Base-by-base conservation (phyloP, 2,329 filamentous ascomycete genomes). In the Dryadomyces quercus-mongolicae region DNA sequence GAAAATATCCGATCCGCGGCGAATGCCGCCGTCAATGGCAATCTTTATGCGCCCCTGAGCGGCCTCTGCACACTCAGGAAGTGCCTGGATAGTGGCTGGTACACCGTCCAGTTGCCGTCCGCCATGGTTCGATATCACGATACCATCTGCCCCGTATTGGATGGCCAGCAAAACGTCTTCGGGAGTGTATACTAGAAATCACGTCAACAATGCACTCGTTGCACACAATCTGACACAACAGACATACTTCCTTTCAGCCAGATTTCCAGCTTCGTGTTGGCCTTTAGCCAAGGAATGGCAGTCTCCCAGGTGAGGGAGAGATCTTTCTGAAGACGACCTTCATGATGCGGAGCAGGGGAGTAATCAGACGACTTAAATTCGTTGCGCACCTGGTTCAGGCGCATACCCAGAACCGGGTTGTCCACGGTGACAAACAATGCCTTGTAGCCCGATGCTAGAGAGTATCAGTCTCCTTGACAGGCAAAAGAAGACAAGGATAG, bases 331-430 rank as follows among this genome's bases (percentile, higher is more conserved):
- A 22, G 44, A 15, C 20, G 9, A 13, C 12, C 16, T 16, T 42
- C 9, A 21, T 25, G 15, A 18, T 44, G 18, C 18, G 49, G 49
- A 2, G 25, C 20, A 10, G 36, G 13, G 61, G 78, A 80, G 47
- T 73, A 68, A 12, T 12, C 12, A 2, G 44, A 20, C 20, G 21
- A 25, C 20, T 46, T 46, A 10, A 46, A 46, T 2, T 21, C 44
- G 57, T 78, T 78, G 3, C 75, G 70, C 57, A 72, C 72, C 60
- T 81, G 76, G 46, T 78, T 76, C 34, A 77, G 66, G 1, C 78
- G 68, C 20, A 72, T 70, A 0, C 77, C 78, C 0, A 80, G 67
- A 1, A 77, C 70, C 0, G 78, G 76, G 0, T 70, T 71, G 57
- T 81, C 78, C 1, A 78, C 75, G 0, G 77, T 74, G 2, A 82